Evolutionary conservation across 257 asterid species (phyloP).

Genomic region (Coffea canephora): DNA sequence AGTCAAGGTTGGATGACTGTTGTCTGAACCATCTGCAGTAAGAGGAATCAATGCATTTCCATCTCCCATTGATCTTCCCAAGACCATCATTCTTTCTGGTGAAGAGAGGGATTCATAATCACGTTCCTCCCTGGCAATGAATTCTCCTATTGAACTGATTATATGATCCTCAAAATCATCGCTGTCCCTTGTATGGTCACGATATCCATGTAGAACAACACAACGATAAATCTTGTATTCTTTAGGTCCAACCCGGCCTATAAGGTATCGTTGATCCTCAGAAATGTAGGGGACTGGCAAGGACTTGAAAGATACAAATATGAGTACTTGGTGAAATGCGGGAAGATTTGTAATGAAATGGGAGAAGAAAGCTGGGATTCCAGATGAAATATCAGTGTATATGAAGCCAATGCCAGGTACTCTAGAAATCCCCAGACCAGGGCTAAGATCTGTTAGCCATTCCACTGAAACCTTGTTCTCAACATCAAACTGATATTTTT

Average conservation of each 20-base stretch:
- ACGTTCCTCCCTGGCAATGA: conserved; percentile 55
- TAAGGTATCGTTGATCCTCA: conserved; percentile 50
- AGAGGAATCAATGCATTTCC: conserved; percentile 54
- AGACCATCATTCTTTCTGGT: conserved; percentile 65
- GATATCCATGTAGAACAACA: conserved; percentile 72
- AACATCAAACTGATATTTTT: conserved; percentile 64
- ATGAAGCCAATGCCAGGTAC: conserved; percentile 87
- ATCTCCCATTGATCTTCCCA: conserved; percentile 51
- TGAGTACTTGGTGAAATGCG: conserved; percentile 76
- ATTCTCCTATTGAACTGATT: conserved; percentile 76
- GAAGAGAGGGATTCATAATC: conserved; percentile 48
- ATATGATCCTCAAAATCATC: conserved; percentile 81
- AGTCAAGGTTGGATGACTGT: conserved; percentile 10
- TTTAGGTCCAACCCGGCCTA: conserved; percentile 78
- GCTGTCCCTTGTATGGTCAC: conserved; percentile 58
- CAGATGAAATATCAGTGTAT: conserved; percentile 63
- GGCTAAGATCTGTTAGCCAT: conserved; percentile 83
- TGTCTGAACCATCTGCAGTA: conserved; percentile 18
- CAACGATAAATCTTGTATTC: conserved; percentile 76
- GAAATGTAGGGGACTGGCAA: conserved; percentile 68
- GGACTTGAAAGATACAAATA: conserved; percentile 80
- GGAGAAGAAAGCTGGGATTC: conserved; percentile 86
- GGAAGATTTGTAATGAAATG: conserved; percentile 88
- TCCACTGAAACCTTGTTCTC: conserved; percentile 78
- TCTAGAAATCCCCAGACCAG: conserved; percentile 70